A percentile compares a stretch with the other conserved stretches of the same genome.
These are phyloP conservation scores for Ramaria sp. DNA, from an alignment of 768 basidiomycete genomes.

Conservation along the genomic window DNA sequence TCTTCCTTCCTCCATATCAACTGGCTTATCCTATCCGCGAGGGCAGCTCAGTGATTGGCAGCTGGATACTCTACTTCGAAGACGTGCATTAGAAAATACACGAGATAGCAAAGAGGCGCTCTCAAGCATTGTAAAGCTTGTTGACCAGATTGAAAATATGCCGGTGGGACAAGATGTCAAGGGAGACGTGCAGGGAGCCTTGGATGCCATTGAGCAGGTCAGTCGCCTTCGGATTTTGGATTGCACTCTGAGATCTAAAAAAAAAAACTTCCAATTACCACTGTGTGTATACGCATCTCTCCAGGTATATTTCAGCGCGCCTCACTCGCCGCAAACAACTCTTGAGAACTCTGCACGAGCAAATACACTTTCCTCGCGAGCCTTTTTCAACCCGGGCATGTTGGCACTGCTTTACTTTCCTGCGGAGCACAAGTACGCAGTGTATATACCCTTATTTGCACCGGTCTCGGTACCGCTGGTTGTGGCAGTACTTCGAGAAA, in stretches of 20 bases:
- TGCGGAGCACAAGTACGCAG: conserved; percentile 93
- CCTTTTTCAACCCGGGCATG: conserved; percentile 97
- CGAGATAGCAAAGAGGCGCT: conserved; percentile 64
- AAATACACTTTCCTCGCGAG: conserved; percentile 58
- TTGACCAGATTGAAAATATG: conserved; percentile 85
- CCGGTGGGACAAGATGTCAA: conserved; percentile 73
- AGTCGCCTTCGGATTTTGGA: conserved; percentile 17
- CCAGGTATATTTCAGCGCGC: conserved; percentile 31
- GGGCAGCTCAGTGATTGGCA: conserved; percentile 59
- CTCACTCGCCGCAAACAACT: conserved; percentile 30
- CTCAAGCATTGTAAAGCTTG: conserved; percentile 71
- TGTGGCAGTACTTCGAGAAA: conserved; percentile 62
- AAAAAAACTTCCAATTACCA: neutral
- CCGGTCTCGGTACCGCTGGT: conserved; percentile 78
- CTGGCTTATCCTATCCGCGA: neutral
- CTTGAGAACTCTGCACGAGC: conserved; percentile 55
- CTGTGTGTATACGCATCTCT: neutral
- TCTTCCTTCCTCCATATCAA: conserved; percentile 39
- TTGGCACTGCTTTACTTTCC: conserved; percentile 94
- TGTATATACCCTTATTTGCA: conserved; percentile 92
- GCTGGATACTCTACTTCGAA: conserved; percentile 65
- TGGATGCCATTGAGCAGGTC: conserved; percentile 68
- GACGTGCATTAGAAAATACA: conserved; percentile 59
- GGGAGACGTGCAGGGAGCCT: conserved; percentile 57
- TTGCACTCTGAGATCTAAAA: too few relatives aligned